Base-by-base conservation (phyloP, 192 early-diverging fungal species). In the Entomortierella beljakovae region DNA sequence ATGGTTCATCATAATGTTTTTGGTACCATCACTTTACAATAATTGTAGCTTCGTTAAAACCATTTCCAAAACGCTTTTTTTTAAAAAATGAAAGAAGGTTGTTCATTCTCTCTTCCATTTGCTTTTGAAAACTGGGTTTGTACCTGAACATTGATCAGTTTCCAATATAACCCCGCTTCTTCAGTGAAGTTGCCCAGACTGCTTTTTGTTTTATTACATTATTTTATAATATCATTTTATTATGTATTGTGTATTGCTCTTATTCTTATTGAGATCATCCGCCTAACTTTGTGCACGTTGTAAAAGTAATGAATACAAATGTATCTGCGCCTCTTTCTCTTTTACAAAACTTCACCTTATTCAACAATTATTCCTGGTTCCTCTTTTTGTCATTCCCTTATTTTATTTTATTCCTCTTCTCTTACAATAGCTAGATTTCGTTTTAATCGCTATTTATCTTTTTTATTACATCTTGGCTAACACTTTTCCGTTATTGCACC, bases 281-380 rank as follows among this genome's bases (percentile, higher is more conserved):
- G 57, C 57, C 57, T 37, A 58, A 58, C 37, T 16, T 58, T 32
- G 43, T 46, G 43, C 43, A 46, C 43, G 43, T 46, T 46, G 43
- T 20, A 13, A 23, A 34, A 18, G 8, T 34, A 11, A 55, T 55
- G 28, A 8, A 34, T 34, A 35, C 18, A 20, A 28, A 25, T 33
- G 29, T 29, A 31, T 31, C 25, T 15, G 53, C 25, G 29, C 29
- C 46, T 63, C 46, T 42, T 48, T 51, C 15, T n/a, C n/a, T n/a
- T n/a, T n/a, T n/a, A n/a, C n/a, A n/a, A n/a, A n/a, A n/a, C n/a
- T n/a, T n/a, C n/a, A n/a, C n/a, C n/a, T n/a, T n/a, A n/a, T n/a
- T n/a, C n/a, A n/a, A n/a, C n/a, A n/a, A n/a, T n/a, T n/a, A n/a
- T n/a, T n/a, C n/a, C n/a, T n/a, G n/a, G n/a, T n/a, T n/a, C n/a